A percentile compares a stretch with the other conserved stretches of the same genome.
Conservation (phyloP, 2,329 filamentous ascomycete species). For the Bisporella sp. region DNA sequence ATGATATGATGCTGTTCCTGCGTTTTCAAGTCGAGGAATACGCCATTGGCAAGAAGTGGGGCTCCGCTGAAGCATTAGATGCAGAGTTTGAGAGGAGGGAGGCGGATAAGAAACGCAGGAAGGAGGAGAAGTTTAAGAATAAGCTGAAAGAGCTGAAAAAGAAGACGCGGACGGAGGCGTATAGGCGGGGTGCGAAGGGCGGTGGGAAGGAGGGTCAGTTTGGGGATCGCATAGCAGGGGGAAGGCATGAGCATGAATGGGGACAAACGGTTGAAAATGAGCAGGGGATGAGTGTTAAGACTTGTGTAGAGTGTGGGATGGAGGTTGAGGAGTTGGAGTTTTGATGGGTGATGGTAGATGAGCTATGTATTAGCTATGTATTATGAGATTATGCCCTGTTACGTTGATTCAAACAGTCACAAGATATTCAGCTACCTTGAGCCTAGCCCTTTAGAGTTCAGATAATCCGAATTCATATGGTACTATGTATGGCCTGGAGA, state of each 20-base stretch:
- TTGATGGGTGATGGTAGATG: conserved; percentile 6
- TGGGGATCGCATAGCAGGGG: conserved; percentile 65
- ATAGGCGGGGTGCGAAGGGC: conserved; percentile 60
- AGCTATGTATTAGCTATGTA: no score
- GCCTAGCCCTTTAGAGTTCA: no score
- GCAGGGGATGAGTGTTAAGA: conserved; percentile 74
- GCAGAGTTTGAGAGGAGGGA: conserved; percentile 80
- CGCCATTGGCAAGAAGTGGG: conserved; percentile 86
- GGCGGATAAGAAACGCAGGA: conserved; percentile 72
- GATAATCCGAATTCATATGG: no score
- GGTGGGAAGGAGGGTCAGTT: conserved; percentile 51
- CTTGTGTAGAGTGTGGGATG: conserved; percentile 68
- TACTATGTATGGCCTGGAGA: no score
- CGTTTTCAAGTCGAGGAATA: conserved; percentile 93
- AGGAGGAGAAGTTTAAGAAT: conserved; percentile 85
- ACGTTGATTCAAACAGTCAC: no score
- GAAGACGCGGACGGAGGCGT: conserved; percentile 85
- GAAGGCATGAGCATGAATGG: conserved; percentile 87
- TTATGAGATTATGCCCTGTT: no score
- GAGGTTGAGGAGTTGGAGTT: conserved; percentile 63
- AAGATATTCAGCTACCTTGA: no score
- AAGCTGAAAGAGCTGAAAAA: conserved; percentile 89
- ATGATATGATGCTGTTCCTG: conserved; percentile 97
- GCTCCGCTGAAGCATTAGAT: conserved; percentile 75
- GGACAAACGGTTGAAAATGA: conserved; percentile 61